These are phyloP conservation scores for Zalaria sp. DNA, from an alignment of 2,329 filamentous ascomycete genomes.

Conservation along the genomic window DNA sequence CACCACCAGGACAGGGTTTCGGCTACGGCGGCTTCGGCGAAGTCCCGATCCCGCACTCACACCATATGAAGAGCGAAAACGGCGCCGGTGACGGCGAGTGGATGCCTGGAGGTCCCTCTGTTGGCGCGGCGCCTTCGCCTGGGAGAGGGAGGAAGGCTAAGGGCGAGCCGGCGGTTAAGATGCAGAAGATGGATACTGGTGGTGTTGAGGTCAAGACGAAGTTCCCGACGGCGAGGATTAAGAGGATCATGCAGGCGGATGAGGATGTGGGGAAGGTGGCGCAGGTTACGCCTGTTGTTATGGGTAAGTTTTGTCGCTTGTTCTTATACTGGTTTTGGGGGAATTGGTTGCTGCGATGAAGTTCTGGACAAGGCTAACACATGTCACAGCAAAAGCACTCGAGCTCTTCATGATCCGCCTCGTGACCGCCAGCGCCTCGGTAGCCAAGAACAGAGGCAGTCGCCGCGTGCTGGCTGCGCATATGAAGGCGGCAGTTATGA, in stretches of 20 bases:
- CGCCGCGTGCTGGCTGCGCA: conserved; percentile 84
- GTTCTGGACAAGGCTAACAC: not conserved
- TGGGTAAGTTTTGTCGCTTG: conserved; percentile 39
- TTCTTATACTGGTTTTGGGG: not conserved
- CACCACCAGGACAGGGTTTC: not conserved
- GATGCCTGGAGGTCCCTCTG: not conserved
- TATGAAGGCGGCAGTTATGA: conserved; percentile 79
- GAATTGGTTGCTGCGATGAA: too few species aligned
- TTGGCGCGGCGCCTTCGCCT: not conserved
- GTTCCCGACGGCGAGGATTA: conserved; percentile 93
- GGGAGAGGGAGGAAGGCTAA: too few species aligned
- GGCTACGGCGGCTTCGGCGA: too few species aligned
- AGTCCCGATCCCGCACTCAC: not conserved
- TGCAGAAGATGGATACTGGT: conserved; percentile 15
- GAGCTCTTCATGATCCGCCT: conserved; percentile 97
- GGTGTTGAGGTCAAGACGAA: conserved; percentile 76
- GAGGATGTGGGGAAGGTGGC: conserved; percentile 98
- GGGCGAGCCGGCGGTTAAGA: not conserved
- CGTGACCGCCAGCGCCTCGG: conserved; percentile 70
- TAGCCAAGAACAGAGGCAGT: conserved; percentile 43
- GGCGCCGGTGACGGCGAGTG: not conserved
- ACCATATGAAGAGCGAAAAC: not conserved
- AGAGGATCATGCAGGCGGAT: conserved; percentile 98
- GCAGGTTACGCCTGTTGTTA: conserved; percentile 90
- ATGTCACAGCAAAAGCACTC: conserved; percentile 61